These are phyloP conservation scores for Verbascum thapsus DNA, from an alignment of 257 asterid genomes.

Conservation along the genomic window DNA sequence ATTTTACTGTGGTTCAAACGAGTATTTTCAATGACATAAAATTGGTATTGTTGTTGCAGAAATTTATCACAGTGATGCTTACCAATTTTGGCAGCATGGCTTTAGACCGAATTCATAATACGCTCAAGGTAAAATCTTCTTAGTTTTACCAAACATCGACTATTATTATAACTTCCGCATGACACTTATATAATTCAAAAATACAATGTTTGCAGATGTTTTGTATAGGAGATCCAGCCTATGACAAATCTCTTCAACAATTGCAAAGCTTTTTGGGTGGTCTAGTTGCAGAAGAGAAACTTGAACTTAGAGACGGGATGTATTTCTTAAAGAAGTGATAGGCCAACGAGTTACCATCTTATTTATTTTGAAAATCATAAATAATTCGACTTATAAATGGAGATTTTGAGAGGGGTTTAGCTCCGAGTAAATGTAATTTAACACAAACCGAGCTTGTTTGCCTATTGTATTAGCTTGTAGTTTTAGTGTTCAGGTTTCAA, in stretches of 20 bases:
- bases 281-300: constrained; percentile 90
- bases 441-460: too few species aligned
- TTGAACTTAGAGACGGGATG: constrained; percentile 75
- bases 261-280: constrained; percentile 87
- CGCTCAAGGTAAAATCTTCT: constrained; percentile 71
- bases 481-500: too few species aligned
- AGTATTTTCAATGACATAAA: too few species aligned
- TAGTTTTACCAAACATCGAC: not conserved
- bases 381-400: too few species aligned
- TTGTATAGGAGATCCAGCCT: constrained; percentile 85
- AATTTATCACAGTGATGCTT: constrained; percentile 91
- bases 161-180: not conserved
- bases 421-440: too few species aligned
- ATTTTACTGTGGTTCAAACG: too few species aligned
- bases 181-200: constrained; percentile 7
- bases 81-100: constrained; percentile 98
- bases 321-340: constrained; percentile 67
- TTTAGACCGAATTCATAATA: constrained; percentile 90
- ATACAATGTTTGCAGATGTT: constrained; percentile 60
- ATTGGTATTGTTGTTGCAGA: constrained; percentile 46
- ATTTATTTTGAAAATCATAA: not conserved
- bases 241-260: constrained; percentile 95
- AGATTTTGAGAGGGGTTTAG: too few species aligned
- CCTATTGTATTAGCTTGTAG: too few species aligned
- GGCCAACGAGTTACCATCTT: not conserved